A percentile compares a stretch with the other conserved stretches of the same genome.
Evolutionary conservation across 495 filamentous ascomycete species (phyloP).

Genomic region (Aspergillus panamensis): DNA sequence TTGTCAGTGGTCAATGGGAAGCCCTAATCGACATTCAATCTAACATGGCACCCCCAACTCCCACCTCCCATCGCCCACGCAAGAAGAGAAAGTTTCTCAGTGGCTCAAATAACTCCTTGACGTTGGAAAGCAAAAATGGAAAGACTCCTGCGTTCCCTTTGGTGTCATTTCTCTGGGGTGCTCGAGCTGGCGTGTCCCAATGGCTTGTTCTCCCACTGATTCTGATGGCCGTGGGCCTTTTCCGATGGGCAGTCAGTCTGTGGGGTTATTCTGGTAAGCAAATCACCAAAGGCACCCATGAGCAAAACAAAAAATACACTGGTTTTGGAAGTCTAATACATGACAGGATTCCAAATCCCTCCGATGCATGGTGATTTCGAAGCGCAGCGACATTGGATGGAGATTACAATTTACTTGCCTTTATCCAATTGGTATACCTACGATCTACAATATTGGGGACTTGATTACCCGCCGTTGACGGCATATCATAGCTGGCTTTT

Average conservation of each 20-base stretch:
- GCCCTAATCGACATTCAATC: constrained; percentile 13
- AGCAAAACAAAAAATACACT: not conserved
- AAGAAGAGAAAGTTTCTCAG: constrained; percentile 55
- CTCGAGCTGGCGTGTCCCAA: constrained; percentile 78
- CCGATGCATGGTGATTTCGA: constrained; percentile 98
- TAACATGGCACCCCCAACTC: constrained; percentile 32
- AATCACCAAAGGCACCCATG: constrained; percentile 30
- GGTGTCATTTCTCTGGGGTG: constrained; percentile 88
- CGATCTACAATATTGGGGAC: constrained; percentile 93
- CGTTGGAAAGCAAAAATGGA: constrained; percentile 39
- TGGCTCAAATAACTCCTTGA: constrained; percentile 51
- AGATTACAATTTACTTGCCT: constrained; percentile 83
- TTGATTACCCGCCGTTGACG: constrained; percentile 96
- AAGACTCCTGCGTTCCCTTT: constrained; percentile 71
- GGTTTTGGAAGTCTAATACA: constrained; percentile 15
- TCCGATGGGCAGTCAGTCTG: constrained; percentile 85
- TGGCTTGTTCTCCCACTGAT: constrained; percentile 87
- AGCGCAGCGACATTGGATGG: constrained; percentile 98
- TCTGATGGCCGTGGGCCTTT: constrained; percentile 85
- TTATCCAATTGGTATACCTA: constrained; percentile 96
- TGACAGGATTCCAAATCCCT: constrained; percentile 68
- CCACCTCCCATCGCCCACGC: constrained; percentile 53
- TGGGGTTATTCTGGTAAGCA: constrained; percentile 88
- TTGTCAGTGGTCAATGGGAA: constrained; percentile 28
- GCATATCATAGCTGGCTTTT: constrained; percentile 96